phyloP scores from a whole-genome alignment of 495 filamentous ascomycete genomes.

The Hapsidospora chrysogenum region DNA sequence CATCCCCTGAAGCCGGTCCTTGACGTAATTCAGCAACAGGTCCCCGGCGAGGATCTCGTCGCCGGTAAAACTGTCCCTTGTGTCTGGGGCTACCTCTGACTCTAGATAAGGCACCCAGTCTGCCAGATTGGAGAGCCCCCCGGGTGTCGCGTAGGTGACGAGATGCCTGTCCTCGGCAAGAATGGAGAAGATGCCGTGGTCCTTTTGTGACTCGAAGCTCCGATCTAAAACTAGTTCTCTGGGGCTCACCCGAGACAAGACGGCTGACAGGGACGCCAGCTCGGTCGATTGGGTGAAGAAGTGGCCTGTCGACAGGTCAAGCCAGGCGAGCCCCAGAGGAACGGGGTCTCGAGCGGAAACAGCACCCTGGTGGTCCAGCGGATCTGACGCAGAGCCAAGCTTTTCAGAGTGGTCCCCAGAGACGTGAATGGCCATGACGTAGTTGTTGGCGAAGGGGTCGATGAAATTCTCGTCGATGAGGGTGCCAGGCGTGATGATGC shows the following conservation, averaged over 20 bases:
- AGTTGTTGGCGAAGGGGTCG: slow-evolving; percentile 84
- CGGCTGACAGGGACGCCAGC: slow-evolving; percentile 52
- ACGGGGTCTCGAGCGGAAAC: too few species aligned
- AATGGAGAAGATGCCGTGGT: slow-evolving; percentile 23
- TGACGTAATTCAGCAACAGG: slow-evolving; percentile 68
- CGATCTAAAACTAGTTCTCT: slow-evolving; percentile 71
- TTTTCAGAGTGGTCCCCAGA: slow-evolving; percentile 2
- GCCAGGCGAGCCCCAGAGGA: slow-evolving; percentile 70
- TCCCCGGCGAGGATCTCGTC: slow-evolving; percentile 52
- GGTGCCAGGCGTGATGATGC: slow-evolving; percentile 86
- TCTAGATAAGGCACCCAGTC: slow-evolving; percentile 69
- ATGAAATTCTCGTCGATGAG: slow-evolving; percentile 96
- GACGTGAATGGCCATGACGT: slow-evolving; percentile 60
- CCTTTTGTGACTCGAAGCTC: slow-evolving; percentile 28
- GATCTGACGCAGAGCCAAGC: slow-evolving; percentile 2
- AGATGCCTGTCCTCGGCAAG: slow-evolving; percentile 40
- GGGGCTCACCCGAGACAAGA: slow-evolving; percentile 66
- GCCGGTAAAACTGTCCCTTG: slow-evolving; percentile 20
- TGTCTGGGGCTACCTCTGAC: slow-evolving; percentile 32
- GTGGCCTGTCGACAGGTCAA: slow-evolving; percentile 86
- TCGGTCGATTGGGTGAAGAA: slow-evolving; percentile 79
- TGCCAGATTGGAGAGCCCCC: slow-evolving; percentile 33
- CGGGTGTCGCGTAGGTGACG: slow-evolving; percentile 34
- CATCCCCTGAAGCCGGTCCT: slow-evolving; percentile 56
- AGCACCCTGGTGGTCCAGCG: not conserved